Percentiles rank a stretch among this genome's conserved stretches.
These are phyloP conservation scores for Globisporangium mamillatum DNA, from an alignment of 352 stramenopile genomes.

Conservation along the genomic window DNA sequence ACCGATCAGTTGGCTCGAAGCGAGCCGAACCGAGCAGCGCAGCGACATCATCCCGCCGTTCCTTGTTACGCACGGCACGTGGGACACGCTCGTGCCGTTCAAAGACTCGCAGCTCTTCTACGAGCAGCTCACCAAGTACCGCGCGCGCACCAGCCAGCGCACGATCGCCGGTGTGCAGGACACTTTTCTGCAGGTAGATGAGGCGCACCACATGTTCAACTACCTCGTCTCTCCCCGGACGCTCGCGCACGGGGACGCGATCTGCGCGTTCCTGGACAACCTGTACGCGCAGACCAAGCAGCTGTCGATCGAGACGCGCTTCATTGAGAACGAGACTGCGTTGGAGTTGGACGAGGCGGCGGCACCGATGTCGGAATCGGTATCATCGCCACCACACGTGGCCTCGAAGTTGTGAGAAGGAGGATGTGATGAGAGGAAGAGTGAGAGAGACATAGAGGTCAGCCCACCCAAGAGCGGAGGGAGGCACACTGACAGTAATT, in stretches of 20 bases:
- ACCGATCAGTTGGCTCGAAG: constrained; percentile 50
- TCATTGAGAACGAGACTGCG: background rate
- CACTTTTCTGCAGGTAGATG: constrained; percentile 59
- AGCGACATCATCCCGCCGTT: constrained; percentile 60
- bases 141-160: constrained; percentile 10
- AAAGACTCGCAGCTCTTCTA: constrained; percentile 71
- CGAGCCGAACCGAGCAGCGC: constrained; percentile 26
- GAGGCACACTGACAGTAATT: background rate
- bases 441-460: background rate
- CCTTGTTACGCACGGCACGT: constrained; percentile 60
- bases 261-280: constrained; percentile 61
- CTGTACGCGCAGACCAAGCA: constrained; percentile 46
- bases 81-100: constrained; percentile 72
- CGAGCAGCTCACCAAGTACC: constrained; percentile 30
- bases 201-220: constrained; percentile 74
- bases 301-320: constrained; percentile 7
- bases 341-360: background rate
- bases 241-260: constrained; percentile 63
- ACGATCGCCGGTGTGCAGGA: constrained; percentile 35
- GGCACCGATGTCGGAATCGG: background rate
- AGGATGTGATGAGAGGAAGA: background rate
- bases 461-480: background rate
- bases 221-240: constrained; percentile 67
- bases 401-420: constrained; percentile 6
- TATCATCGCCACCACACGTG: background rate